These are phyloP conservation scores for Cutaneotrichosporon dermatis DNA, from an alignment of 1,284 basidiomycete species.

Conservation along the genomic window DNA sequence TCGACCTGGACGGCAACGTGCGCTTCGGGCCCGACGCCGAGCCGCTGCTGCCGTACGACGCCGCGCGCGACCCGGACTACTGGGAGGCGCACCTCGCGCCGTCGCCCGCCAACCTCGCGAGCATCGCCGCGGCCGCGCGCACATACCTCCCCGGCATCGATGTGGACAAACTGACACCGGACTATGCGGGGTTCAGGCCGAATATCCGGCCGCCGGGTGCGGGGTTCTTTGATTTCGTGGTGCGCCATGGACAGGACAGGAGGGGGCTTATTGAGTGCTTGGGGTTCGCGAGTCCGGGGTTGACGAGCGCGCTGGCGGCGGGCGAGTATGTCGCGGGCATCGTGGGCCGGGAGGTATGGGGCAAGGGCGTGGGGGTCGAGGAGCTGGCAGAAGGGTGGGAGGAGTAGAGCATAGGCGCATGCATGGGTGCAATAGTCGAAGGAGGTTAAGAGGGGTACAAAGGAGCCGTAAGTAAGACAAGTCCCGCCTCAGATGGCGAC, in stretches of 20 bases:
- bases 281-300: conserved; percentile 55
- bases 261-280: conserved; percentile 49
- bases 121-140: conserved; percentile 60
- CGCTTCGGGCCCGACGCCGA: conserved; percentile 92
- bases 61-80: conserved; percentile 61
- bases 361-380: not conserved
- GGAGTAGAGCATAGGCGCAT: not conserved
- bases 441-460: too few species aligned
- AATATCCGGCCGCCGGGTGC: conserved; percentile 72
- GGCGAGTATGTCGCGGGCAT: conserved; percentile 51
- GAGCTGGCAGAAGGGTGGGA: conserved; percentile 18
- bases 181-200: conserved; percentile 88
- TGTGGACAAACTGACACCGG: conserved; percentile 66
- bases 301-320: conserved; percentile 54
- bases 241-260: conserved; percentile 39
- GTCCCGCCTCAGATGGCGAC: too few species aligned
- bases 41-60: conserved; percentile 61
- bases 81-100: conserved; percentile 70
- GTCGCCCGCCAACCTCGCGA: conserved; percentile 58
- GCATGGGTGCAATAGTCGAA: too few species aligned
- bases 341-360: conserved; percentile 47
- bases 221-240: conserved; percentile 77
- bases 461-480: too few species aligned
- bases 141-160: conserved; percentile 69
- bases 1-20: conserved; percentile 81